These are phyloP conservation scores for Naegleria lovaniensis DNA, from an alignment of 208 protist genomes.

Conservation along the genomic window DNA sequence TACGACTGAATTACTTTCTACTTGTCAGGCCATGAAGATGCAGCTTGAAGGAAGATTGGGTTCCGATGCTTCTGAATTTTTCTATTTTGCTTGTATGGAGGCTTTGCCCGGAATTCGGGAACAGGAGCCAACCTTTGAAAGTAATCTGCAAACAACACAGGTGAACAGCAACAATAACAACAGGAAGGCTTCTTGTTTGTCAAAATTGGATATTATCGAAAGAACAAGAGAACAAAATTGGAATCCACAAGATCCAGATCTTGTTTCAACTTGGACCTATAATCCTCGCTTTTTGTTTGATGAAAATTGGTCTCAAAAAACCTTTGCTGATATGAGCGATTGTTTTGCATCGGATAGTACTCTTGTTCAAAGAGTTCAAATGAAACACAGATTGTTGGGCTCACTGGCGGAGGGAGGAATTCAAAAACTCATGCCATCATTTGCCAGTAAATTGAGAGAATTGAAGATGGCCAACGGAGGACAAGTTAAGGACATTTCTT, in stretches of 20 bases:
- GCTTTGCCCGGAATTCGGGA: not conserved
- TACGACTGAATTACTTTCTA: not conserved
- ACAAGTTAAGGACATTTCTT: not conserved
- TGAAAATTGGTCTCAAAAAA: not conserved
- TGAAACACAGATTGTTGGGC: not conserved
- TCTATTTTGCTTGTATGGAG: not conserved
- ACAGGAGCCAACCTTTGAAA: not conserved
- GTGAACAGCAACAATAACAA: too few relatives aligned
- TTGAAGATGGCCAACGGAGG: not conserved
- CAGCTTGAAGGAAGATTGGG: not conserved
- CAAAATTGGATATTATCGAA: not conserved
- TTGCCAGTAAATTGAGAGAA: not conserved
- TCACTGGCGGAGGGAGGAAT: not conserved
- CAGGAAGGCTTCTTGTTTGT: not conserved
- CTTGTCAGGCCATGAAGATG: not conserved
- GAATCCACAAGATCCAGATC: not conserved
- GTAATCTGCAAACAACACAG: not conserved
- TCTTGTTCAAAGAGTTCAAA: not conserved
- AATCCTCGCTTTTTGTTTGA: not conserved
- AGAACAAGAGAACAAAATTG: not conserved
- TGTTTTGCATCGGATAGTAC: not conserved
- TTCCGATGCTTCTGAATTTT: not conserved
- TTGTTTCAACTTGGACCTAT: not conserved
- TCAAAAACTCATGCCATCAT: not conserved
- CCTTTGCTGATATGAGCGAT: not conserved